These are phyloP conservation scores for Colletotrichum gigasporum DNA, from an alignment of 2,329 filamentous ascomycete species.

Conservation along the genomic window DNA sequence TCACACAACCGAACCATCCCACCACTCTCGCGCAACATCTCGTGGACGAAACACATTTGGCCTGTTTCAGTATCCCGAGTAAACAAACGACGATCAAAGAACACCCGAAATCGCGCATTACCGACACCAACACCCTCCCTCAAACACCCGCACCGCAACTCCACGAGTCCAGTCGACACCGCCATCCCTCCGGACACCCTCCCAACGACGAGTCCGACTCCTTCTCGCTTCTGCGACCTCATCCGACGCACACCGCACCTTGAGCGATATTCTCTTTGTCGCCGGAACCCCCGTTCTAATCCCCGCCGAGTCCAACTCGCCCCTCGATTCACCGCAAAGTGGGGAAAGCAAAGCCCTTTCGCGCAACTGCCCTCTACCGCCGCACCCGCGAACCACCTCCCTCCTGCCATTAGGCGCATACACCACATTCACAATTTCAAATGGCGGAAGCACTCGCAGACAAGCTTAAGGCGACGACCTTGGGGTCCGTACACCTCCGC, in stretches of 20 bases:
- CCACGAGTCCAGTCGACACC: conserved; percentile 10
- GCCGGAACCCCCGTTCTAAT: not conserved
- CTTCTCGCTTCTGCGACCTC: not conserved
- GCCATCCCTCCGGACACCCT: conserved; percentile 5
- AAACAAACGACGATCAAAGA: conserved; percentile 12
- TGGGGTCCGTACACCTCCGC: conserved; percentile 45
- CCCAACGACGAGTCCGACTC: conserved; percentile 12
- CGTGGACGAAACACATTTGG: conserved; percentile 30
- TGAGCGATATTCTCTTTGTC: conserved; percentile 9
- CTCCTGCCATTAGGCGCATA: conserved; percentile 21
- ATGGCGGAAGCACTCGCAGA: conserved; percentile 58
- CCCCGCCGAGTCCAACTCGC: conserved; percentile 21
- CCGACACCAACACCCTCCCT: not conserved
- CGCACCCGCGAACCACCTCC: not conserved
- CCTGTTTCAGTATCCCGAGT: conserved; percentile 29
- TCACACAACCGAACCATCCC: conserved; percentile 5
- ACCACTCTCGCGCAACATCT: conserved; percentile 25
- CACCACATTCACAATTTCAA: conserved; percentile 11
- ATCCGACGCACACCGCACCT: not conserved
- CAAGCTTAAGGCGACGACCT: conserved; percentile 51
- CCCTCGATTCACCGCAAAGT: conserved; percentile 28
- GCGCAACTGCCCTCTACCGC: conserved; percentile 19
- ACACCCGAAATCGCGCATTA: conserved; percentile 15
- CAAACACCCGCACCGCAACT: conserved; percentile 10
- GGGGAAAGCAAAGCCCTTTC: conserved; percentile 30